Base-by-base conservation (phyloP, 2,329 filamentous ascomycete species). In the Xylariales sp. region DNA sequence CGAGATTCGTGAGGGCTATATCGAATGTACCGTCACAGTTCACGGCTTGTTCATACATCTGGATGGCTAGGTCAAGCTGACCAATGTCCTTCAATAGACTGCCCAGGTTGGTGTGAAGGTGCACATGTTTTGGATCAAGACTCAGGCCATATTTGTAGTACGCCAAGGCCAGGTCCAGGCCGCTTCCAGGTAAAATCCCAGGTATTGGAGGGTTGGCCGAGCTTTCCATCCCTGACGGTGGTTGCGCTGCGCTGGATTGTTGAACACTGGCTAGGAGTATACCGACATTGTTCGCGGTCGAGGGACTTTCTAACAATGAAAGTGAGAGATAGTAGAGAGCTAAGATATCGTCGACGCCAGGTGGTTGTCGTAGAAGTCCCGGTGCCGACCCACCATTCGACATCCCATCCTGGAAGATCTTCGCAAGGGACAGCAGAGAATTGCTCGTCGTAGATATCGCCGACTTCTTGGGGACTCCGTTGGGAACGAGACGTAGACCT, bases 361-460 rank as follows among this genome's bases (percentile, higher is more conserved):
- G 82, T 3, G 82, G 76, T 42, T 81, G 79, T 44, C 77, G 76
- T 16, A 78, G 66, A 9, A 76, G 67, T 28, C 68, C 67, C 9
- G 75, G 70, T 16, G 73, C 70, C 8, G 72, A 64, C 15, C 76
- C 76, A 14, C 81, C 82, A 43, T 79, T 88, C 3, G 91, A 88
- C 80, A 96, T 91, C 21, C 87, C 83, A 66, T 98, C 93, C 62
- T 98, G 93, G 50, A 95, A 95, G 25, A 98, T 98, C 63, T 98
- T 98, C 16, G 93, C 93, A 29, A 98, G 69, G 0, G 93, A 98
- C 2, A 98, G 73, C 14, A 98, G 70, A 1, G 91, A 94, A 59
- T 98, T 98, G 62, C 93, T 97, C 0, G 90, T 96, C 1, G 90
- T 97, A 10, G 90, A 89, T 18, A 95, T 76, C 2, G 89, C 90